Base-by-base conservation (phyloP, 208 protist genomes). In the Leishmania aethiopica region DNA sequence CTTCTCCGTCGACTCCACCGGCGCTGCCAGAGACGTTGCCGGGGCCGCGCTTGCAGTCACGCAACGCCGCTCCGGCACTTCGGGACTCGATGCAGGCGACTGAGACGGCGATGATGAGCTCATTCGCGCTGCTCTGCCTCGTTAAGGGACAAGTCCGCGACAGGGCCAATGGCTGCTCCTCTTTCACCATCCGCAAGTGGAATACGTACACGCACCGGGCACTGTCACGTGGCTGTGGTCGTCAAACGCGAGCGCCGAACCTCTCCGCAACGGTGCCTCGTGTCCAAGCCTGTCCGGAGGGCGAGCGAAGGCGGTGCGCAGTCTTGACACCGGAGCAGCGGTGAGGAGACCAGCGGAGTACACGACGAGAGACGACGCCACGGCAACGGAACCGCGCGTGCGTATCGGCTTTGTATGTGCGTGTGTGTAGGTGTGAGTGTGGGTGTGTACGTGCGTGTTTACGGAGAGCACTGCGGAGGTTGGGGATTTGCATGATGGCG, bases 1-100 rank as follows among this genome's bases (percentile, higher is more conserved):
- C 35, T 64, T 78, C n/a, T 77, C 83, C 0, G 80, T 25, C 28
- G 78, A 49, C 40, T 25, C 53, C 57, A 37, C 40, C n/a, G 37
- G 22, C 37, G 35, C 69, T 10, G 10, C 40, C 25, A 40, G 13
- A 28, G 75, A 47, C 2, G 22, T 51, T 28, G n/a, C 35, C 15
- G 47, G 25, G 32, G 37, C 37, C 62, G 78, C 53, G 28, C 47
- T 77, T 3, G 72, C 32, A 28, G 32, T 53, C 25, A 51, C 15
- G 22, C 25, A 35, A 32, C 28, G 10, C 70, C 11, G 70, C 70
- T 74, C 45, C 70, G 6, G 40, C 45, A 32, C 40, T 28, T 37
- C 70, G 28, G n/a, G 55, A 49, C 22, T 49, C 25, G 1, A 5
- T 74, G 5, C 42, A 74, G 70, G 45, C 42, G 51, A 10, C 3